phyloP scores from a whole-genome alignment of 75 land plant genomes.

The Cunninghamia lanceolata region DNA sequence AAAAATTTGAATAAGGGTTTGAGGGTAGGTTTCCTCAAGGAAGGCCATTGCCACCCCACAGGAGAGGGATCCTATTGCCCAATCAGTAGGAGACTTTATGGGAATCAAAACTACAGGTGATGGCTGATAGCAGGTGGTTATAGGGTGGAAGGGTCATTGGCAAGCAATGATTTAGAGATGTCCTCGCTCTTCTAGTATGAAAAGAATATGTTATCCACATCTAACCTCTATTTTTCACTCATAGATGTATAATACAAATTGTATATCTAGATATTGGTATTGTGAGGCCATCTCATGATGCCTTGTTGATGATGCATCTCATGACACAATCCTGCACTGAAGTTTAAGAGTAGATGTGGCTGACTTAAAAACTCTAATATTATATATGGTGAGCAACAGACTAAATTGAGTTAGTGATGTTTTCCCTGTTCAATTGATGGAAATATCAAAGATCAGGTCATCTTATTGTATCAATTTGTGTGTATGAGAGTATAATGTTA shows the following conservation, averaged over 20 bases:
- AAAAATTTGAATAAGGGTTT: too few species aligned
- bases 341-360: not conserved
- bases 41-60: too few species aligned
- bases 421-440: not conserved
- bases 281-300: not conserved
- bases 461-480: not conserved
- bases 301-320: not conserved
- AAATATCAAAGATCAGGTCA: not conserved
- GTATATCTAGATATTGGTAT: not conserved
- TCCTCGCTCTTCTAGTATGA: too few species aligned
- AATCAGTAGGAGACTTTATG: too few species aligned
- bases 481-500: not conserved
- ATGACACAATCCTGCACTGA: not conserved
- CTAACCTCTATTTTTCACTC: not conserved
- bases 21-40: too few species aligned
- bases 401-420: not conserved
- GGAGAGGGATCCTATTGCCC: too few species aligned
- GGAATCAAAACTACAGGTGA: too few species aligned
- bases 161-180: too few species aligned
- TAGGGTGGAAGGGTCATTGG: too few species aligned
- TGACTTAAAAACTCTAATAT: not conserved
- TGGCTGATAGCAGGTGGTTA: too few species aligned
- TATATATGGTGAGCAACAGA: not conserved
- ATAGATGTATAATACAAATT: not conserved
- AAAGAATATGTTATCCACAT: too few species aligned